Percentiles rank a stretch among this genome's conserved stretches.
Conservation (phyloP, 805 yeast genomes). For the Lipomyces lipofer region DNA sequence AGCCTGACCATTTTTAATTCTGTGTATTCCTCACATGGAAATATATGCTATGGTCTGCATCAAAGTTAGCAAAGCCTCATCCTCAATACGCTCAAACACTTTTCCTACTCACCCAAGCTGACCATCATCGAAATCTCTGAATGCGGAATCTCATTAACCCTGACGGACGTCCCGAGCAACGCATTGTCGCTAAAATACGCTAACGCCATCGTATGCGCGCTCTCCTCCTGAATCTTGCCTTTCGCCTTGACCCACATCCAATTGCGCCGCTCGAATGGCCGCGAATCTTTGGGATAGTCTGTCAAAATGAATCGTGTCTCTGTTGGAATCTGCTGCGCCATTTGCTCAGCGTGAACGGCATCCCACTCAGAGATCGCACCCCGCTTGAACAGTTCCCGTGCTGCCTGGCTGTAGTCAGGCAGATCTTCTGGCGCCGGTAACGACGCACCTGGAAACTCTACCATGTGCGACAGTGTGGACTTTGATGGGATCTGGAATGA, state of each 20-base stretch:
- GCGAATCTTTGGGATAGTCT: conserved; percentile 10
- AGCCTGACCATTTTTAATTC: background rate
- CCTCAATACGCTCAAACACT: background rate
- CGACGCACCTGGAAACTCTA: conserved; percentile 8
- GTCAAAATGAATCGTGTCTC: conserved; percentile 4
- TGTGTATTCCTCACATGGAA: conserved; percentile 22
- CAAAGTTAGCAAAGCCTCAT: background rate
- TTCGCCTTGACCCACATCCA: conserved; percentile 28
- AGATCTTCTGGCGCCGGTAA: conserved; percentile 28
- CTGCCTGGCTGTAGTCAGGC: background rate
- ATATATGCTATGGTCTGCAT: conserved; percentile 28
- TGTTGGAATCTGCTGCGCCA: conserved; percentile 4
- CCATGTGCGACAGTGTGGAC: conserved; percentile 14
- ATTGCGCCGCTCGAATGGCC: conserved; percentile 13
- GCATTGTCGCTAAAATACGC: conserved; percentile 32
- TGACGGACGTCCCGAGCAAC: conserved; percentile 28
- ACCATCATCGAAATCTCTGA: conserved; percentile 31
- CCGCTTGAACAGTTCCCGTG: background rate
- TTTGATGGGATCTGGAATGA: conserved; percentile 43
- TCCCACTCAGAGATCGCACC: conserved; percentile 5
- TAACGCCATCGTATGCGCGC: conserved; percentile 31
- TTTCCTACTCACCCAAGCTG: conserved; percentile 10
- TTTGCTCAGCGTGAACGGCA: background rate
- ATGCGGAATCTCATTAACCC: conserved; percentile 18
- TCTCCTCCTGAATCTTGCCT: conserved; percentile 20